Evolutionary conservation across 1,284 basidiomycete species (phyloP), one percentile per base, ranked within the genome.

Genomic region (Clitocybe nebularis): DNA sequence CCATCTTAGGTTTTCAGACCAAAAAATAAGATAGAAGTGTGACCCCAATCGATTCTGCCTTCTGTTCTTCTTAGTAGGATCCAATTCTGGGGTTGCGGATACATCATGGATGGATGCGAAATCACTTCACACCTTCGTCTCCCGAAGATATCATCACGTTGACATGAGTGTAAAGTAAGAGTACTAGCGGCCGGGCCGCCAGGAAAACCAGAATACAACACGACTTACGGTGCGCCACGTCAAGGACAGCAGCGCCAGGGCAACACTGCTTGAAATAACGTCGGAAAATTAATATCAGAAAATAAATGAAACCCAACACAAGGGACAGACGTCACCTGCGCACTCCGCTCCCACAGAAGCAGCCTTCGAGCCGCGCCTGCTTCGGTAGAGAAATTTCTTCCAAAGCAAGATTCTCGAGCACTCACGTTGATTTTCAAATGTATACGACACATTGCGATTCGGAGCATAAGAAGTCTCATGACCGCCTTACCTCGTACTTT

Each of bases 401-500:
- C 26, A 29, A 29, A 29, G 14, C 11, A 29, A 29, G 26, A n/a
- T 8, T 14, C 26, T 8, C n/a, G n/a, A 29, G 14, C 4, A 29
- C 26, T 29, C 26, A 29, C 26, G 14, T 29, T 29, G 26, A 10
- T 14, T 29, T 29, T 4, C 3, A 4, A 29, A n/a, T n/a, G 26
- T 29, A 10, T 29, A 29, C 26, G 14, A 25, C 14, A 29, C 3
- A n/a, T 29, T 10, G 26, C 26, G 26, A 29, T 14, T 29, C 26
- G 26, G 26, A 29, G 26, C 3, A 34, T 34, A 17, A 10, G n/a
- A 11, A 20, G 33, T 10, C 13, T 49, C 41, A 55, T 22, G 49
- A 56, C 23, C 58, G 56, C 42, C 64, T 67, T 14, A 63, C 64
- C 36, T 64, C 59, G 48, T 95, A 95, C 48, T 74, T 72, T 55